Evolutionary conservation across 108 stramenopile species (phyloP).

Genomic region (Skeletonema menzelii): DNA sequence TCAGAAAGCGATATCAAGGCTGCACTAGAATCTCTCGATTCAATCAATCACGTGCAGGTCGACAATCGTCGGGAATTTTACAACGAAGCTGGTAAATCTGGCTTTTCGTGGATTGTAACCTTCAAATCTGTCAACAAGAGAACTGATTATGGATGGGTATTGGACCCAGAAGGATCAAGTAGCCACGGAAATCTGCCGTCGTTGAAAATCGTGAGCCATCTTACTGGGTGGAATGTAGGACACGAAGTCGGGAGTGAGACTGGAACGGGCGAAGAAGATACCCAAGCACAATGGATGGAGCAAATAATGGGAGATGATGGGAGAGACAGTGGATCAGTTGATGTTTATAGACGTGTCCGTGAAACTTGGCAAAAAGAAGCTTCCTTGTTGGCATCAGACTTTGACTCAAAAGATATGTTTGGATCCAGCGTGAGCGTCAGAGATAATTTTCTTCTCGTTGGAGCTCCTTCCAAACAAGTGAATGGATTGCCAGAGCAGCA

Average conservation of each 20-base stretch:
- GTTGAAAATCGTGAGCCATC: slow-evolving; percentile 45
- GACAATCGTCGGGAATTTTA: slow-evolving; percentile 7
- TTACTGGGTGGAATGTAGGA: slow-evolving; percentile 54
- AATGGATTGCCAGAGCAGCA: slow-evolving; percentile 61
- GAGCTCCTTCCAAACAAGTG: slow-evolving; percentile 66
- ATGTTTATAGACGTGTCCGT: slow-evolving; percentile 39
- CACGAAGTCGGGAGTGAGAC: slow-evolving; percentile 31
- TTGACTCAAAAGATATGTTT: slow-evolving; percentile 53
- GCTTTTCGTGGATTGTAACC: slow-evolving; percentile 50
- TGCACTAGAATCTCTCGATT: slow-evolving; percentile 48
- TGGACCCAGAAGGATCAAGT: slow-evolving; percentile 38
- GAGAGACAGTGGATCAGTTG: slow-evolving; percentile 51
- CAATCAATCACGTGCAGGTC: slow-evolving; percentile 53
- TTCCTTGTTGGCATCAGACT: slow-evolving; percentile 56
- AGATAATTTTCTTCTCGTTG: slow-evolving; percentile 49
- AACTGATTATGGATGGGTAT: slow-evolving; percentile 50
- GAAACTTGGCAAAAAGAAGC: slow-evolving; percentile 48
- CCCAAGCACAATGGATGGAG: slow-evolving; percentile 57
- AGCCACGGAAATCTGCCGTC: slow-evolving; percentile 53
- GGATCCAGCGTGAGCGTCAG: slow-evolving; percentile 51
- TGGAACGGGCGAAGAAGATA: slow-evolving; percentile 42
- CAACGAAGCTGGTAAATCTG: slow-evolving; percentile 20
- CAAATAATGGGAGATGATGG: slow-evolving; percentile 68
- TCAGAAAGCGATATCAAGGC: slow-evolving; percentile 28
- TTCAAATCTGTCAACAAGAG: slow-evolving; percentile 47